Evolutionary conservation across 371 early-diverging fungal genomes (phyloP), one percentile per base, ranked within the genome.

Genomic region (Chytridium lagenaria): DNA sequence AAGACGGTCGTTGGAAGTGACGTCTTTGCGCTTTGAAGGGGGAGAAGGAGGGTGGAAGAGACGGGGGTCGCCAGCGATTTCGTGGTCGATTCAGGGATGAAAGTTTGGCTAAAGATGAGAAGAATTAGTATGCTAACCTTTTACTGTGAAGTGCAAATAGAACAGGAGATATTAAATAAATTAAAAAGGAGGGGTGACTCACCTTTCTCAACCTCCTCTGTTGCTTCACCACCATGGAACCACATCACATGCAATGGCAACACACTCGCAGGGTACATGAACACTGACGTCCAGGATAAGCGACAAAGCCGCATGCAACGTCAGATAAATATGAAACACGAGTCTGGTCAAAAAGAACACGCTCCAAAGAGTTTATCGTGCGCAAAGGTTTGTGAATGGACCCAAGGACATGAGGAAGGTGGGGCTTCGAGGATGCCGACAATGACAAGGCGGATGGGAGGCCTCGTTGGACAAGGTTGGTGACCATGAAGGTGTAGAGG

Each of bases 341-440:
- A 85, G 80, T 1, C 87, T 61, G 3, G 87, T 86, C 16, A 72
- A 40, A 61, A 85, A 85, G 64, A 86, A 86, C 10, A 70, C 67
- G 15, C 28, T 1, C 82, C 81, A 78, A 86, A 86, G 39, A 86
- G 65, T 1, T 38, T 19, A 38, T 86, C 87, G 75, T 80, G 12
- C 85, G 69, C 63, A 79, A 78, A 1, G 72, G 30, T 50, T 74
- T 76, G 69, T 78, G 28, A 34, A 86, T 63, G 16, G 77, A 69
- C 15, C 86, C 87, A n/a, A 83, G 23, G 0, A 87, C 82, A 63
- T 86, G 51, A 0, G 86, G 30, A n/a, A 82, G 67, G 1, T 87
- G 86, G 10, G 87, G 87, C 1, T 81, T 49, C 52, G 86, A 87
- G 61, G 84, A 79, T 40, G 83, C 71, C n/a, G 77, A 76, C 0